Base-by-base conservation (phyloP, 805 yeast species). In the Candida xyloterini region DNA sequence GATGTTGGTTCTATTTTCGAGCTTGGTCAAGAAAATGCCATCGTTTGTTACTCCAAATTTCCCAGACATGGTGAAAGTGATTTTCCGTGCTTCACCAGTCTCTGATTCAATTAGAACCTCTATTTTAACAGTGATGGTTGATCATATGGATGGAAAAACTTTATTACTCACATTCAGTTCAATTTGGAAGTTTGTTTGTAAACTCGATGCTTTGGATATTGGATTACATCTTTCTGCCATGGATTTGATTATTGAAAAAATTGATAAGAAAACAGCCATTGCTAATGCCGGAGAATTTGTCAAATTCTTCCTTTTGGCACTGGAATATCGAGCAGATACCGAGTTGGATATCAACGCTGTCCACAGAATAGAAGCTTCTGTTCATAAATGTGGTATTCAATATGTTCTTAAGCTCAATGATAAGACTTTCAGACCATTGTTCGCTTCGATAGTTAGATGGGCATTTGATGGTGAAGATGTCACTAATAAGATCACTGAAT, bases 321-420 rank as follows among this genome's bases (percentile, higher is more conserved):
- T 90, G 48, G 93, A 85, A 51, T 73, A 84, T 65, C 78, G 90
- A 61, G 66, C 77, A 4, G 70, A 65, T 29, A 70, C 76, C 31
- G 67, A 62, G 16, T 81, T 81, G 57, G 89, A 81, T 54, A 73
- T 66, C 48, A 86, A 86, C 56, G 81, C 95, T 10, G 69, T 85
- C 48, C 80, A 84, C 59, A 75, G 95, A 51, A 77, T 91, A 47
- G 98, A 91, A 59, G 73, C 88, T 14, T 74, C 83, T 9, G 77
- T 84, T 57, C 83, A 84, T 52, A 68, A 74, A 27, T 77, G 89
- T 57, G 90, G 85, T 15, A 78, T 91, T 48, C 69, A 70, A 16
- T 81, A 79, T 51, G 95, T 91, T 14, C 74, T 93, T 81, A 90
- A 91, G 63, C 74, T 93, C 65, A 93, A 93, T 59, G 99, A 93